Base-by-base conservation (phyloP, 805 yeast genomes). In the Lachancea kluyveri region DNA sequence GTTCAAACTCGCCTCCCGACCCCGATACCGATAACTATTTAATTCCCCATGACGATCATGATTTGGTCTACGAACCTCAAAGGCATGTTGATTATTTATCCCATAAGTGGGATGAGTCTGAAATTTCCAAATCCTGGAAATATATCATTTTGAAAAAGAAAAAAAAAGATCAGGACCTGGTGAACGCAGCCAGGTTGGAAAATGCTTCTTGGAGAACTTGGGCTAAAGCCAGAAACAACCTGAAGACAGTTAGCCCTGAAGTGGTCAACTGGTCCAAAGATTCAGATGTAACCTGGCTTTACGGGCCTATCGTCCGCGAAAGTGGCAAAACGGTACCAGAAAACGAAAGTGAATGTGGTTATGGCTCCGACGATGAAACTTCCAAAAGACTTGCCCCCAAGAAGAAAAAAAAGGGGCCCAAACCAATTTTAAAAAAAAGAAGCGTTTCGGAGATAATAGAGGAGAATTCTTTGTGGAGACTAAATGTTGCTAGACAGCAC, bases 151-250 rank as follows among this genome's bases (percentile, higher is more conserved):
- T 76, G 40, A 77, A 82, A 46, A 72, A 94, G 27, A 83, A 83
- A 37, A 56, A 53, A 42, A 49, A 51, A 20, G 54, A 51, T 23
- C 44, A 48, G 40, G 90, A 84, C 51, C 81, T 84, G 39, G 94
- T 95, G 23, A 77, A 76, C 64, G 75, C 76, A 43, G 94, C 83
- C 3, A 63, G 94, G 37, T 63, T 83, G 31, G 94, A 83, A 53
- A 83, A 83, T 52, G 97, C 97, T 1, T 76, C 90, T 33, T 90
- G 98, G 98, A 72, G 98, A 57, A 92, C 96, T 4, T 92, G 97
- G 98, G 87, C 94, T 8, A 94, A 92, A 59, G 79, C 92, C 22
- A 77, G 87, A 52, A 74, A 79, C 43, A 74, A 82, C 36, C 63
- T 81, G 31, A 65, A 66, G 41, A 92, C 98, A 0, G 84, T 90